Conservation (phyloP, 1,139 yeast genomes). For the Pneumocystis oryctolagi region DNA sequence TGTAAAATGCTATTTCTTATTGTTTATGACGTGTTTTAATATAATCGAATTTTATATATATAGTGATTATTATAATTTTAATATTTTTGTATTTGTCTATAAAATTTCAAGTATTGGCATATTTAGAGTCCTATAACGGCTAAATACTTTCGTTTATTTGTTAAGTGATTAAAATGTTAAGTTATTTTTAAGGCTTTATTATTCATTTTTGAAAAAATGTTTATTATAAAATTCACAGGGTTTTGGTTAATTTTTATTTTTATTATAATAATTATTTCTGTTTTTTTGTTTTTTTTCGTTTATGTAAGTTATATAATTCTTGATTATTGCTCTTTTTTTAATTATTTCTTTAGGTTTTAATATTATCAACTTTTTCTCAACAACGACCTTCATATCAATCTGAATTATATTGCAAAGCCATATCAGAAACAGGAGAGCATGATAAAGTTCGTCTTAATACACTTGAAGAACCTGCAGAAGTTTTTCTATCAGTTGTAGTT, state of each 20-base stretch:
- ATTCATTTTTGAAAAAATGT: background rate
- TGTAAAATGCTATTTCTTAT: background rate
- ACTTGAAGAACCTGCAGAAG: slow-evolving; percentile 8
- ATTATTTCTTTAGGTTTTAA: background rate
- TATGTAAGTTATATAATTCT: background rate
- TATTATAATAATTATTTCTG: background rate
- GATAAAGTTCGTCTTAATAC: background rate
- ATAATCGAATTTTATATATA: background rate
- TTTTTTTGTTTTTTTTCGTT: background rate
- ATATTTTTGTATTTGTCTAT: background rate
- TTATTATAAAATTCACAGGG: background rate
- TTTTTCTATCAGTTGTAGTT: slow-evolving; percentile 58
- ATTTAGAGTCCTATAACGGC: background rate
- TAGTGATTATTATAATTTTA: background rate
- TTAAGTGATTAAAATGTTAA: background rate
- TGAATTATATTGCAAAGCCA: background rate
- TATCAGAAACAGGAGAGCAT: background rate
- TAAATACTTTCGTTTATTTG: background rate
- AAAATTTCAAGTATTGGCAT: background rate
- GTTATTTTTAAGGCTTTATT: background rate
- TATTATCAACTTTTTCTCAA: background rate
- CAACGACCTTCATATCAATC: background rate
- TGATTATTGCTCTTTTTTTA: background rate
- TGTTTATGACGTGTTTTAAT: background rate
- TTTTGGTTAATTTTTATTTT: background rate